Base-by-base conservation (phyloP, 177 flowering plant species). In the Tripterygium wilfordii region DNA sequence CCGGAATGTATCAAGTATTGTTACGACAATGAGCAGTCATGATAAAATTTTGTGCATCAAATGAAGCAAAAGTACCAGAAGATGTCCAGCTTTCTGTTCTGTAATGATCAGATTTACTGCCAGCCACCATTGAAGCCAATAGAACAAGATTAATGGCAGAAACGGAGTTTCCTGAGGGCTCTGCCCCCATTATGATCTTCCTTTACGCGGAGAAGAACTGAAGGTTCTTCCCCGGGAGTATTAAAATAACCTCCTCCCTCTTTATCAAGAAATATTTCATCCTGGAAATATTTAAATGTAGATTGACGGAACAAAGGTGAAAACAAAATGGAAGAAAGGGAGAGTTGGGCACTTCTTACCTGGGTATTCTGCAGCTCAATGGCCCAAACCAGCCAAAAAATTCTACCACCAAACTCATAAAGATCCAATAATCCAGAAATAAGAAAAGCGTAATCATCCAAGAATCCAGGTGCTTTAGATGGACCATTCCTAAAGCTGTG, bases 131-230 rank as follows among this genome's bases (percentile, higher is more conserved):
- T 36, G 88, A 75, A 10, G 87, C 80, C 57, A 91, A 61, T 46
- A 95, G 71, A 9, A 78, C 68, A 30, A 88, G 92, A 64, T 91
- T 91, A 49, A 88, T 80, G 0, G 59, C 82, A 42, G 98, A 72
- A 23, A 88, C 94, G 0, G 98, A 91, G 61, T 91, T 91, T 10
- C 98, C 96, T 10, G 96, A 88, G 24, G 98, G 96, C 59, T 91
- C 98, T 24, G 98, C 98, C 5, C n/a, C 95, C 98, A 54, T 91
- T 96, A 52, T 91, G 88, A 50, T 91, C 98, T 68, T 91, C 98
- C 66, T 91, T 91, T 59, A 88, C 79, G 14, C 96, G 85, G 36
- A 91, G 88, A 44, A 91, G 81, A 52, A 91, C 85, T 10, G 92
- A 88, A 19, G 80, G 82, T 49, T 88, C 96, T 56, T 88, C 87